Evolutionary conservation across 1,284 basidiomycete genomes (phyloP).

Genomic region (Tranzscheliella williamsii): DNA sequence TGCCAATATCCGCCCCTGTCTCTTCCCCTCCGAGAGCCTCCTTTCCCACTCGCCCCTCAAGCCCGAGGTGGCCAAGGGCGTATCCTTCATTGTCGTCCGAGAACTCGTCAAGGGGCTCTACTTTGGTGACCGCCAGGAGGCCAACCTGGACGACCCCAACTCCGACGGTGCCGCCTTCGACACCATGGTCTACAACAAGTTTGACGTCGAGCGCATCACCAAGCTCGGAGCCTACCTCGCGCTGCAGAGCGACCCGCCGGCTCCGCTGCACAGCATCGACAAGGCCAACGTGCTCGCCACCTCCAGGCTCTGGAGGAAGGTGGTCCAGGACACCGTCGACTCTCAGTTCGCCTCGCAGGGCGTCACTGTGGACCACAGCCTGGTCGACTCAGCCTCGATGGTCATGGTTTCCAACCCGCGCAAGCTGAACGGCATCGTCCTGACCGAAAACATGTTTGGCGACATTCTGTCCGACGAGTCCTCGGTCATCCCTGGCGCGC

Average conservation of each 20-base stretch:
- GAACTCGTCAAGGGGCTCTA: constrained; percentile 75
- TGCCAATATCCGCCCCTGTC: constrained; percentile 96
- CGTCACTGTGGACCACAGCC: constrained; percentile 66
- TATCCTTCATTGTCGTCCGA: constrained; percentile 89
- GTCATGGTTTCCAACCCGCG: constrained; percentile 86
- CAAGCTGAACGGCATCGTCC: constrained; percentile 86
- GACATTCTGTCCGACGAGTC: constrained; percentile 88
- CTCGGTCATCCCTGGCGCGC: constrained; percentile 95
- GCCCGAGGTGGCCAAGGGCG: constrained; percentile 79
- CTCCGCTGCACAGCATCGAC: constrained; percentile 90
- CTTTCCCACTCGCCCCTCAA: constrained; percentile 90
- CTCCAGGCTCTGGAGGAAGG: constrained; percentile 87
- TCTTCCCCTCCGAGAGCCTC: constrained; percentile 88
- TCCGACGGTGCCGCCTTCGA: constrained; percentile 56
- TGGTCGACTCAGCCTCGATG: constrained; percentile 97
- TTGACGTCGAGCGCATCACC: constrained; percentile 91
- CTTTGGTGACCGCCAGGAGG: constrained; percentile 86
- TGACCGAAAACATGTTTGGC: constrained; percentile 61
- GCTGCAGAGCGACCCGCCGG: constrained; percentile 75
- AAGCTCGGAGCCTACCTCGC: constrained; percentile 94
- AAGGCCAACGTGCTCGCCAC: constrained; percentile 98
- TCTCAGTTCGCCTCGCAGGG: constrained; percentile 47
- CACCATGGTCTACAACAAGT: constrained; percentile 84
- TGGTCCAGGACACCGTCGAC: constrained; percentile 57
- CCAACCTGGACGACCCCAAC: constrained; percentile 63